Base-by-base conservation (phyloP, 768 basidiomycete genomes). In the Lactarius quietus region DNA sequence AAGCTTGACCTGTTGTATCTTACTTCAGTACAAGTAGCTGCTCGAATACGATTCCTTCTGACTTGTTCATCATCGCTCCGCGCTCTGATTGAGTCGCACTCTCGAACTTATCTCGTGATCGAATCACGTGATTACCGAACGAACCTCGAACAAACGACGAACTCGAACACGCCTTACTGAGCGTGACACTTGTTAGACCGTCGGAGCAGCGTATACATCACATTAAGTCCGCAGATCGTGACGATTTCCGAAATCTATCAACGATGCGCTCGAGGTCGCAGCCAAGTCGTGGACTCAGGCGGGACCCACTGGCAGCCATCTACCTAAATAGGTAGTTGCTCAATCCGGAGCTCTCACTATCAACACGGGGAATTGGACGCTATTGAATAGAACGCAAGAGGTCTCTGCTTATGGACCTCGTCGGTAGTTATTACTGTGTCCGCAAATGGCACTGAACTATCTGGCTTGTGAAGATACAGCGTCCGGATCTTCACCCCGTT, bases 391-490 rank as follows among this genome's bases (percentile, higher is more conserved):
- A 36, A 43, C 63, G 65, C 71, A 62, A 70, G n/a, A 63, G 53
- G 9, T 71, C 72, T 31, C 8, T 66, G 55, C 66, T 72, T 70
- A 48, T 70, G 68, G 20, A 69, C 63, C 56, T 70, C 68, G 45
- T 77, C 71, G 62, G 73, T 69, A 65, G 72, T 73, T 56, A 69
- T 52, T 59, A 73, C 53, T 6, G 68, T 71, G 48, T 70, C 68
- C 36, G 70, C 70, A 45, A 68, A 65, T 18, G 70, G 60, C 28
- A 64, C 43, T 33, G 33, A 52, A 61, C 70, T 57, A 59, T 74
- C 74, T 17, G 71, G 67, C 26, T 59, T 63, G 67, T 68, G 75
- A 18, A 72, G 68, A 71, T 81, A 80, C 35, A 59, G 18, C 39
- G 53, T 58, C 28, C 38, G 29, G 20, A 57, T 53, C 35, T 56